A percentile compares a stretch with the other conserved stretches of the same genome.
Evolutionary conservation across 805 yeast species (phyloP).

Genomic region (Pichia paraexigua): DNA sequence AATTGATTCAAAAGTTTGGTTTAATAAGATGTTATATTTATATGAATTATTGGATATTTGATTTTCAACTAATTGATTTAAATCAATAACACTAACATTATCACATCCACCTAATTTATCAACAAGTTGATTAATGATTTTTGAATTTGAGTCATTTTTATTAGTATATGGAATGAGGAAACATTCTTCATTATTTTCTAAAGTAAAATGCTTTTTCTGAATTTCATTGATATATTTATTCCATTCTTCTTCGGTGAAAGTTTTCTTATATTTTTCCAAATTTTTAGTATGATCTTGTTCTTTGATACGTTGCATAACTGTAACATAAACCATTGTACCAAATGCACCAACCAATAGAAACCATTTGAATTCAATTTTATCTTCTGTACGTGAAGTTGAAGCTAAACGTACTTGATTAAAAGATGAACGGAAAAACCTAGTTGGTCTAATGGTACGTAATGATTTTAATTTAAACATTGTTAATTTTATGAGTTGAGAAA

Average conservation of each 20-base stretch:
- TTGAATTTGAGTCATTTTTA: slow-evolving; percentile 8
- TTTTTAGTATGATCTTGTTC: slow-evolving; percentile 26
- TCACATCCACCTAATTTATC: slow-evolving; percentile 14
- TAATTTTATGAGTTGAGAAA: background rate
- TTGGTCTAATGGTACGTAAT: background rate
- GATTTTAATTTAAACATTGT: background rate
- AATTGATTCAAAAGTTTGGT: slow-evolving; percentile 28
- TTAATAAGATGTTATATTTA: slow-evolving; percentile 45
- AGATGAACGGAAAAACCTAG: background rate
- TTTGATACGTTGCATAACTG: slow-evolving; percentile 25
- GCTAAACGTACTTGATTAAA: background rate
- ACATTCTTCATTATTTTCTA: slow-evolving; percentile 21
- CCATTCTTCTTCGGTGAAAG: slow-evolving; percentile 45
- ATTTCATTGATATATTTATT: slow-evolving; percentile 28
- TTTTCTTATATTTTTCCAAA: slow-evolving; percentile 27
- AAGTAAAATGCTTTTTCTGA: slow-evolving; percentile 25
- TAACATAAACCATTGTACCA: slow-evolving; percentile 35
- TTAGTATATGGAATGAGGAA: slow-evolving; percentile 24
- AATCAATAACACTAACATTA: slow-evolving; percentile 39
- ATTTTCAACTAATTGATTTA: slow-evolving; percentile 37
- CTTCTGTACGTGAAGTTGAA: slow-evolving; percentile 3
- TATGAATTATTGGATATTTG: slow-evolving; percentile 35
- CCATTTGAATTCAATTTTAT: slow-evolving; percentile 14
- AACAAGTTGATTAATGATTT: slow-evolving; percentile 10
- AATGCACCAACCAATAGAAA: slow-evolving; percentile 32